Evolutionary conservation across 192 early-diverging fungal genomes (phyloP).

Genomic region (Funneliformis mosseae): DNA sequence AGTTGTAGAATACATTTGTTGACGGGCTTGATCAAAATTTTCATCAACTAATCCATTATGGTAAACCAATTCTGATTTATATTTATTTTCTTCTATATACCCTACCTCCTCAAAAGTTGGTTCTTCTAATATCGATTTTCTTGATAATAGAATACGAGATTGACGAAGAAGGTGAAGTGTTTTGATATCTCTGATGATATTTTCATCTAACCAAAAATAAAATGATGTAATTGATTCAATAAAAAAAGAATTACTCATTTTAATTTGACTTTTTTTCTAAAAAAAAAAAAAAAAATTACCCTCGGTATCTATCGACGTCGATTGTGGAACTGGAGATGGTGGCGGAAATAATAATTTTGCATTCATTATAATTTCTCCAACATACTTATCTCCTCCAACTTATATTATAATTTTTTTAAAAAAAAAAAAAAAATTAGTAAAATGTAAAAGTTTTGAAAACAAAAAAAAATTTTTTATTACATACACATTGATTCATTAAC

Average conservation of each 20-base stretch:
- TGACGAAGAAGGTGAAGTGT: constrained; percentile 6
- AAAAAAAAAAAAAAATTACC: neutral
- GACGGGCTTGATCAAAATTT: neutral
- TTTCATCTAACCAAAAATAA: constrained; percentile 7
- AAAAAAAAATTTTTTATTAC: neutral
- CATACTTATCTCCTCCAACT: constrained; percentile 22
- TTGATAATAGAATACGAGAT: constrained; percentile 22
- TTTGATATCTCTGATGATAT: constrained; percentile 11
- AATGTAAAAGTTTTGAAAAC: neutral
- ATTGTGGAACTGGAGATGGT: neutral
- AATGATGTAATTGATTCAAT: neutral
- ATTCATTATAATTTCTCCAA: constrained; percentile 28
- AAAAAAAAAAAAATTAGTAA: neutral
- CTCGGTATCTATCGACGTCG: neutral
- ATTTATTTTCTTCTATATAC: neutral
- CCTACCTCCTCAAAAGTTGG: neutral
- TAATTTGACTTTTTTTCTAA: neutral
- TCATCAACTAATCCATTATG: neutral
- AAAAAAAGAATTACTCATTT: neutral
- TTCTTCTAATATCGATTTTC: neutral
- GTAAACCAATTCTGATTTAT: neutral
- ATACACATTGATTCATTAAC: constrained; percentile 43
- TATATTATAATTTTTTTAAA: neutral
- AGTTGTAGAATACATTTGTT: neutral
- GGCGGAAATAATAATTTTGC: constrained; percentile 26